Base-by-base conservation (phyloP, 441 rosid species). In the Gossypium laxum region DNA sequence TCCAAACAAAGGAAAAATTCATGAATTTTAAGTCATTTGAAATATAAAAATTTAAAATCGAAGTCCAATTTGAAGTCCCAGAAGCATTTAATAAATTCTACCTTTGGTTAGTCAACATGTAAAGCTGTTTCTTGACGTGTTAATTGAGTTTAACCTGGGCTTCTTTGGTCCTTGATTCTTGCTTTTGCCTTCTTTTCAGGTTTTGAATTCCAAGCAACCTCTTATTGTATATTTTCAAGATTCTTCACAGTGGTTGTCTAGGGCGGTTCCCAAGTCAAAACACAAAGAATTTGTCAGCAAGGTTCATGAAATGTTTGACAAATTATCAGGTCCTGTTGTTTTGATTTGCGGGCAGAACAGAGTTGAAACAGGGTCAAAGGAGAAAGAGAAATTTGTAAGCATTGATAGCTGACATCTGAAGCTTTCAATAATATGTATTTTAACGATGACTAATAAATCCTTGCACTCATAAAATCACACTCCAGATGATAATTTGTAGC, bases 321-420 rank as follows among this genome's bases (percentile, higher is more conserved):
- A 84, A 79, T 62, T 94, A 74, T 81, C 89, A 51, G 96, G 93
- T 70, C 94, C 97, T 38, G 85, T 87, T 71, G 91, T 94, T 73
- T 81, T 94, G 82, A 90, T 94, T 72, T 92, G 98, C 66, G 99
- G 97, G 68, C 92, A 88, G 83, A 93, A 88, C 84, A 88, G 83
- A 85, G 82, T 78, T 82, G 97, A 86, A 78, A 78, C 89, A 19
- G 86, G 91, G 70, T 85, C 95, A 2, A 93, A 84, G 79, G 96
- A 85, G 84, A 91, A 75, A 75, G 95, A 87, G 59, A 93, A 85
- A 83, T 78, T 88, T 52, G 98, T 93, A 88, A 86, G 92, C 69
- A 63, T 70, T 38, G 65, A 41, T 7, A 64, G 24, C 58, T 55
- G 41, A 61, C 74, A 19, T 71, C 15, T 69, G 47, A 10, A 70